Evolutionary conservation across 2,329 filamentous ascomycete genomes (phyloP), one percentile per base, ranked within the genome.

Genomic region (Penicillium sumatraense): DNA sequence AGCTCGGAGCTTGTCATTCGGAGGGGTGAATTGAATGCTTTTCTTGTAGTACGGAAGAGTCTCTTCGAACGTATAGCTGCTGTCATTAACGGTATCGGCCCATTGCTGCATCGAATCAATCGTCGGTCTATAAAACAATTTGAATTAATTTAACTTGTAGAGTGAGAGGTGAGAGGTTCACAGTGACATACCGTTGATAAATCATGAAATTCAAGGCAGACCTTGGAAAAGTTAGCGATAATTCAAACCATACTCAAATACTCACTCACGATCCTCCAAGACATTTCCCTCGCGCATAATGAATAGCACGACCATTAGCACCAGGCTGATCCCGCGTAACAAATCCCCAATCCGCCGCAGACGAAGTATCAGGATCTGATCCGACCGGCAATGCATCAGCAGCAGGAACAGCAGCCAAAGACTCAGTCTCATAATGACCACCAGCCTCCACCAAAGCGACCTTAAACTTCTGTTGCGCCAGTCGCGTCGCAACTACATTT

Each of bases 371-470:
- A 14, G 62, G 61, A 63, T 71, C 57, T 11, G 68, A 67, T 51
- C 67, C 61, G 18, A 64, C 42, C 1, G 54, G 46, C 3, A 65
- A 31, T 0, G 63, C 57, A 50, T 62, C 64, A 1, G 62, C 61
- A 4, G 56, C 60, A 5, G 66, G 65, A 10, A 65, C 45, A 4
- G 46, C 60, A 2, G 61, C 60, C 8, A 63, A 9, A 7, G 62
- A 65, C 21, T 55, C 42, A 1, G 57, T 1, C 36, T 73, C 68
- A n/a, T 73, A 74, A 11, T 58, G 42, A 1, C 53, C 58, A 2
- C 68, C 71, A 2, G 68, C 69, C 45, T 72, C 70, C 3, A 72
- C 51, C 11, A 72, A 48, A 0, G 68, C 69, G 3, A 72, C 69
- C 7, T 51, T 56, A 20, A 64, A 58, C 3, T 47, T 45, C 3